Conservation (phyloP, 2,329 filamentous ascomycete genomes). For the Gaeumannomyces sp. region DNA sequence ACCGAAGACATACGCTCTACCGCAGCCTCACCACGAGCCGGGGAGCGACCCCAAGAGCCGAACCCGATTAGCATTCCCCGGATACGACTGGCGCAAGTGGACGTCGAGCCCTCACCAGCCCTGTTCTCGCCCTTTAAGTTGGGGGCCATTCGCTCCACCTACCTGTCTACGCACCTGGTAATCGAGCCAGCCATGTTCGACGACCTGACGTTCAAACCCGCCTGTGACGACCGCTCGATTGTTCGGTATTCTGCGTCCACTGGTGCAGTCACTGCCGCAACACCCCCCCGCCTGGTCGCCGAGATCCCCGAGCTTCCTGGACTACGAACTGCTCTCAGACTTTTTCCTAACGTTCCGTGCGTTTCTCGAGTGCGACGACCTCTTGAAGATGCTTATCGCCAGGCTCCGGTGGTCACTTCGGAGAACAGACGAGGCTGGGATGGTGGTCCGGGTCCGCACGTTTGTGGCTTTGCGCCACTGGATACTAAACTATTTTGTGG, state of each 20-base stretch:
- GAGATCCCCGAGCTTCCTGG: slow-evolving; percentile 94
- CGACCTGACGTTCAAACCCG: slow-evolving; percentile 67
- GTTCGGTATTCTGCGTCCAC: slow-evolving; percentile 72
- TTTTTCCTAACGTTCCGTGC: slow-evolving; percentile 94
- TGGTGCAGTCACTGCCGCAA: slow-evolving; percentile 79
- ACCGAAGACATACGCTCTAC: slow-evolving; percentile 67
- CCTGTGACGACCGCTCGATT: slow-evolving; percentile 70
- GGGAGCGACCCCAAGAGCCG: slow-evolving; percentile 27
- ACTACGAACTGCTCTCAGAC: slow-evolving; percentile 94
- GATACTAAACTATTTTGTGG: slow-evolving; percentile 96
- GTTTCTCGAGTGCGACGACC: slow-evolving; percentile 70
- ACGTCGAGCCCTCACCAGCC: slow-evolving; percentile 22
- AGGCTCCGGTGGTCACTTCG: slow-evolving; percentile 81
- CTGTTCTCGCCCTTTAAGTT: slow-evolving; percentile 33
- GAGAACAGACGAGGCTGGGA: slow-evolving; percentile 74
- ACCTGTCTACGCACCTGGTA: slow-evolving; percentile 40
- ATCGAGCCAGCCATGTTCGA: slow-evolving; percentile 79
- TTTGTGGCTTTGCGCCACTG: slow-evolving; percentile 95
- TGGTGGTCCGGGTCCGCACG: slow-evolving; percentile 89
- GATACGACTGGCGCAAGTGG: slow-evolving; percentile 23
- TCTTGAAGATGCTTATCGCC: slow-evolving; percentile 78
- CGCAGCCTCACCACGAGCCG: slow-evolving; percentile 42
- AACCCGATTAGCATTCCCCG: slow-evolving; percentile 32
- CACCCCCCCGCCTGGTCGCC: slow-evolving; percentile 82
- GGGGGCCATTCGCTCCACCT: slow-evolving; percentile 37